Evolutionary conservation across 768 basidiomycete genomes (phyloP).

Genomic region (Pisolithus albus): DNA sequence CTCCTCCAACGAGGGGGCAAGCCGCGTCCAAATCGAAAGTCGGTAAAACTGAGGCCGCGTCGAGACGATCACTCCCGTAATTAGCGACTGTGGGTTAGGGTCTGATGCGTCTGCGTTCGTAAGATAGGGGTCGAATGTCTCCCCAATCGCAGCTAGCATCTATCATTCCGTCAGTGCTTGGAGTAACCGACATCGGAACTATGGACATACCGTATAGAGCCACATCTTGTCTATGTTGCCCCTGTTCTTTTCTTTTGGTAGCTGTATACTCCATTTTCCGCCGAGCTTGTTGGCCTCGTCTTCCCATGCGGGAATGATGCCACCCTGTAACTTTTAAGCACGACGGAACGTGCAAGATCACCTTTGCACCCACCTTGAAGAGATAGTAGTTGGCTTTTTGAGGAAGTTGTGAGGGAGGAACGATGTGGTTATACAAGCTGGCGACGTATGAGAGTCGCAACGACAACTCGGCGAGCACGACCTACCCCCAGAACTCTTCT

Average conservation of each 20-base stretch:
- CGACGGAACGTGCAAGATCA: neutral
- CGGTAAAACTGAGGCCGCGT: constrained; percentile 94
- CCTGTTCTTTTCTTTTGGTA: constrained; percentile 93
- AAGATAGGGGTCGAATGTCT: constrained; percentile 91
- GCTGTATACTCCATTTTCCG: constrained; percentile 98
- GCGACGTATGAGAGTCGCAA: constrained; percentile 8
- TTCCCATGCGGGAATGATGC: constrained; percentile 97
- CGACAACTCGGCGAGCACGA: constrained; percentile 8
- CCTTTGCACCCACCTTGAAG: constrained; percentile 67
- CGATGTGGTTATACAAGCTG: constrained; percentile 94
- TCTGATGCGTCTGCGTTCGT: constrained; percentile 38
- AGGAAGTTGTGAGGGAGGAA: constrained; percentile 87
- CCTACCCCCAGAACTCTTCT: constrained; percentile 98
- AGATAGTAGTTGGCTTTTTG: constrained; percentile 99
- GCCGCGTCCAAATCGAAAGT: constrained; percentile 94
- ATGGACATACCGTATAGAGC: constrained; percentile 81
- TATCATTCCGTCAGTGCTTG: constrained; percentile 26
- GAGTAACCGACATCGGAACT: neutral
- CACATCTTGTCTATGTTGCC: constrained; percentile 87
- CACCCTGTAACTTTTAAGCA: constrained; percentile 49
- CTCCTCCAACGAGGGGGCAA: constrained; percentile 57
- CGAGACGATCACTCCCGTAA: constrained; percentile 93
- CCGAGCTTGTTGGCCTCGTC: constrained; percentile 95
- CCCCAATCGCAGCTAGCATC: constrained; percentile 99
- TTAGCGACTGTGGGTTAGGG: constrained; percentile 50